Evolutionary conservation across 331 rosid genomes (phyloP).

Genomic region (Stylosanthes scabra): DNA sequence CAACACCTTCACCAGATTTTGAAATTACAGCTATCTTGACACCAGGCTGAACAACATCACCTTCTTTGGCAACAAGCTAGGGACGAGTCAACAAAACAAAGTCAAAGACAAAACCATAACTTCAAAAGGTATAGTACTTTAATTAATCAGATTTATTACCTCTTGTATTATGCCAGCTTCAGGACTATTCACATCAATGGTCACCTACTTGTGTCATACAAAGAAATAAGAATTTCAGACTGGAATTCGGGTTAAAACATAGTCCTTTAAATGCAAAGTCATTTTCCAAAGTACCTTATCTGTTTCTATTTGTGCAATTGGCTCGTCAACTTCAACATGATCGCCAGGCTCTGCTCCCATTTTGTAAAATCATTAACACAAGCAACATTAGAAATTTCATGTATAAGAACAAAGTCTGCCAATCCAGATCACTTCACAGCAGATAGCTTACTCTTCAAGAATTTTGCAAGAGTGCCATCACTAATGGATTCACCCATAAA

Average conservation of each 20-base stretch:
- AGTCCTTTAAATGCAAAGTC: not conserved
- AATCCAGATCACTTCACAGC: not conserved
- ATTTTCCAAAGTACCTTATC: conserved; percentile 51
- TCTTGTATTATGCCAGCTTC: conserved; percentile 57
- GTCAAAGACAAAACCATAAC: conserved; percentile 12
- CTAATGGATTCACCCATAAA: conserved; percentile 75
- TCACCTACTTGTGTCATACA: conserved; percentile 49
- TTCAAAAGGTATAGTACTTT: not conserved
- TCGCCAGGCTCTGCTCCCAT: conserved; percentile 66
- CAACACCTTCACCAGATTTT: conserved; percentile 60
- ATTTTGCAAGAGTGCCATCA: conserved; percentile 64
- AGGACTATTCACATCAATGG: conserved; percentile 71
- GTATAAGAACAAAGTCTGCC: conserved; percentile 5
- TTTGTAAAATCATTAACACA: conserved; percentile 16
- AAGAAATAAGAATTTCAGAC: conserved; percentile 7
- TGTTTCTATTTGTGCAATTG: conserved; percentile 72
- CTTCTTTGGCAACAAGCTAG: conserved; percentile 64
- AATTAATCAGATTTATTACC: conserved; percentile 41
- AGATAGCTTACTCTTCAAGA: conserved; percentile 59
- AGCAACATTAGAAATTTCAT: conserved; percentile 26
- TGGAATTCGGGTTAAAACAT: not conserved
- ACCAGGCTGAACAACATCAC: conserved; percentile 73
- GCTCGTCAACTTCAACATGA: conserved; percentile 59
- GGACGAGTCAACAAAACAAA: conserved; percentile 17
- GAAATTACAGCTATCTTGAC: conserved; percentile 65